Base-by-base conservation (phyloP, 2,329 filamentous ascomycete species). In the Onygenales sp. region DNA sequence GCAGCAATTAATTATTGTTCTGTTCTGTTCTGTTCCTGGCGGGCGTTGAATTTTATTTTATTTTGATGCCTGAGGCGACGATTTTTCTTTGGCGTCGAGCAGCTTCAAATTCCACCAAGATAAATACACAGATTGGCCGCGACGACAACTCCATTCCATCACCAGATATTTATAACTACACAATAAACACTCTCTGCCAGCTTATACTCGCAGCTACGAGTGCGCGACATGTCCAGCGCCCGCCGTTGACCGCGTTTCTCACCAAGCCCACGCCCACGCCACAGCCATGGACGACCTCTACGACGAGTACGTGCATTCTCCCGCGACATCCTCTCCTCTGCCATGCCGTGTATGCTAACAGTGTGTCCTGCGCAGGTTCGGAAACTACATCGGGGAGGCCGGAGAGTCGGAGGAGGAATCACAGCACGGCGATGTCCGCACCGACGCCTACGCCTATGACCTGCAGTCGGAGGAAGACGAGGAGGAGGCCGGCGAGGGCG, bases 301-400 rank as follows among this genome's bases (percentile, higher is more conserved):
- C 71, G 92, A 97, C 75, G 92, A 97, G 89, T 94, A 76, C 60
- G 61, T 57, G 51, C 32, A 6, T 33, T 21, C 14, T n/a, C 44
- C 11, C 31, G 8, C 32, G 57, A 6, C 31, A 14, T 3, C 14
- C 41, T 32, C 35, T n/a, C 52, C 47, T 55, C 17, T 14, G 11
- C 33, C 41, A 52, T 21, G 45, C 38, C 7, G 8, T 58, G 46
- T 43, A 33, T 10, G 51, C 60, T 61, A 55, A 65, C 58, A 35
- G 44, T 64, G 62, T 63, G 57, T 54, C 38, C 49, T 50, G 41
- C 36, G 43, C 61, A 94, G 89, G 78, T 97, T 97, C 75, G 92
- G 92, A 66, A 97, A 97, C 76, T 97, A 93, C 74, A 95, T 97
- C 68, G 93, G 93, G 67, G 93, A 96, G 72, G 89, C 89, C 65